Percentiles rank a stretch among this genome's conserved stretches.
Conservation (phyloP, 2,329 filamentous ascomycete species). For the Cercospora sp. region DNA sequence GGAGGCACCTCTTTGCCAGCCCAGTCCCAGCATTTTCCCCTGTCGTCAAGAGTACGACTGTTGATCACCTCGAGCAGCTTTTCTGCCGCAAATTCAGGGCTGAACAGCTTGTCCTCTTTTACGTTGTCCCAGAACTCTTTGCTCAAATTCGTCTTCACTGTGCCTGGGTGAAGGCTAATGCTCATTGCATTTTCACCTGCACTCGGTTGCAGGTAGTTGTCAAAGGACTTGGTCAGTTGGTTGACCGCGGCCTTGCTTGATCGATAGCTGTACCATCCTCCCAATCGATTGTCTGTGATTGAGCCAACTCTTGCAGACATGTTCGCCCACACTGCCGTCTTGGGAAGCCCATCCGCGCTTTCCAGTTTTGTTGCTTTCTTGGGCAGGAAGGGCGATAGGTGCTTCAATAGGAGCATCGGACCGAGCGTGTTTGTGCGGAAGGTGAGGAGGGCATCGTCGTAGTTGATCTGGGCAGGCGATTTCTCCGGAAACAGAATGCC, state of each 20-base stretch:
- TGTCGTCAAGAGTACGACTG: conserved; percentile 49
- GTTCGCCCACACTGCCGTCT: conserved; percentile 64
- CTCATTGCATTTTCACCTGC: conserved; percentile 64
- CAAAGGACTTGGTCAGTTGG: conserved; percentile 68
- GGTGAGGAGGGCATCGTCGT: conserved; percentile 62
- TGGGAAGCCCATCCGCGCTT: conserved; percentile 43
- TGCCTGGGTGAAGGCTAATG: conserved; percentile 75
- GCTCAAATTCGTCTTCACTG: conserved; percentile 73
- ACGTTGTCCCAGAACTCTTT: conserved; percentile 70
- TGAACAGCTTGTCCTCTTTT: conserved; percentile 63
- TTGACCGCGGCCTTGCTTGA: conserved; percentile 74
- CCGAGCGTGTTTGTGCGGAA: conserved; percentile 73
- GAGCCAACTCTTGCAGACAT: conserved; percentile 78
- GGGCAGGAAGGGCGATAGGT: conserved; percentile 70
- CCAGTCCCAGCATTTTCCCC: conserved; percentile 70
- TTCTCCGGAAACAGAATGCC: conserved; percentile 75
- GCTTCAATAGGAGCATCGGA: conserved; percentile 73
- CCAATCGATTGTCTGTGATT: conserved; percentile 68
- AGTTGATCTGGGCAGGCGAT: conserved; percentile 64
- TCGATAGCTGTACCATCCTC: conserved; percentile 82
- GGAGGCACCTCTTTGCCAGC: conserved; percentile 63
- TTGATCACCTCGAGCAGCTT: conserved; percentile 62
- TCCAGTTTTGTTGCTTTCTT: conserved; percentile 51
- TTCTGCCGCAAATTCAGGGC: conserved; percentile 64
- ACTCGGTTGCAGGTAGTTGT: conserved; percentile 61